phyloP scores from a whole-genome alignment of 805 yeast genomes.

The Saccharomycopsis capsularis region DNA sequence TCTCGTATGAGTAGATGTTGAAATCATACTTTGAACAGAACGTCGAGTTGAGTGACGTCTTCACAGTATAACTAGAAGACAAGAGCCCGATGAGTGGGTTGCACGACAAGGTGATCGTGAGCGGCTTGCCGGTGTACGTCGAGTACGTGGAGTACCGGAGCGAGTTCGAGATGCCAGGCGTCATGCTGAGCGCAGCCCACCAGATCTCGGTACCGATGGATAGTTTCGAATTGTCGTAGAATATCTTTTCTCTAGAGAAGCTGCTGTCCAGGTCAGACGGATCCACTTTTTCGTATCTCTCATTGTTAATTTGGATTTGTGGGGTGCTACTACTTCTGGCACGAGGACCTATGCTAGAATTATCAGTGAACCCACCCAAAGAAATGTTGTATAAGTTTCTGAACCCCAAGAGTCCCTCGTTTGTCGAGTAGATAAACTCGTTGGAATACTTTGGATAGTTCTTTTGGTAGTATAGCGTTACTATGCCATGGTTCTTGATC shows the following conservation, averaged over 20 bases:
- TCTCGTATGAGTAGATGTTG: conserved; percentile 83
- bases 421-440: conserved; percentile 75
- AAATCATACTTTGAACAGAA: conserved; percentile 83
- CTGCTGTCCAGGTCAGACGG: background rate
- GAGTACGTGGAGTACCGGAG: conserved; percentile 80
- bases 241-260: conserved; percentile 28
- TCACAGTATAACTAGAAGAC: conserved; percentile 80
- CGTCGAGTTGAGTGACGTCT: conserved; percentile 67
- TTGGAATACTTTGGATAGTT: conserved; percentile 56
- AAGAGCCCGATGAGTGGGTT: conserved; percentile 90
- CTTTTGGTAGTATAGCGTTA: conserved; percentile 67
- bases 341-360: too few relatives aligned
- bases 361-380: background rate
- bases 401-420: conserved; percentile 77
- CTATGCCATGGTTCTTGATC: conserved; percentile 44
- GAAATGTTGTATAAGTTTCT: conserved; percentile 65
- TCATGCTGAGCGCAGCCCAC: conserved; percentile 76
- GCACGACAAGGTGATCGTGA: conserved; percentile 76
- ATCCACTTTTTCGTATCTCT: background rate
- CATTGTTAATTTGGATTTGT: background rate
- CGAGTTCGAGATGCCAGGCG: conserved; percentile 87
- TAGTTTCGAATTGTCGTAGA: conserved; percentile 54
- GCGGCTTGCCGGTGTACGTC: conserved; percentile 80
- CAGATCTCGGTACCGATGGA: conserved; percentile 83
- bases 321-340: background rate